Conservation (phyloP, 768 basidiomycete species). For the Leccinum imitatum region DNA sequence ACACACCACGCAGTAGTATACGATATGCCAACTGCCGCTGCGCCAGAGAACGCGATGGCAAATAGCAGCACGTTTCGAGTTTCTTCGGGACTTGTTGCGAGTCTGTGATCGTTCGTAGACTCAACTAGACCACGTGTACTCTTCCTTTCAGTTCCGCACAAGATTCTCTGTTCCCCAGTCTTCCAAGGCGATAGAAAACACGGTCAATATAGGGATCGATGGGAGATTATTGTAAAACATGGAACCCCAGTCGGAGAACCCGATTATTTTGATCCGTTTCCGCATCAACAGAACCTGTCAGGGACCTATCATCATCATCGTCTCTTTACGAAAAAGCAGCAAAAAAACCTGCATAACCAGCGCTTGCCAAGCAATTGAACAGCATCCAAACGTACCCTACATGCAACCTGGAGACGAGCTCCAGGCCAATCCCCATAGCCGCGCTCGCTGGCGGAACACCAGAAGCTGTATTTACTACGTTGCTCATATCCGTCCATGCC, state of each 20-base stretch:
- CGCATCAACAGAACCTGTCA: slow-evolving; percentile 90
- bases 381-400: slow-evolving; percentile 97
- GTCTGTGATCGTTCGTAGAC: neutral
- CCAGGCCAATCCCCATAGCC: slow-evolving; percentile 29
- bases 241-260: slow-evolving; percentile 97
- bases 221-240: slow-evolving; percentile 99
- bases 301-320: slow-evolving; percentile 1
- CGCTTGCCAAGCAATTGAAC: slow-evolving; percentile 85
- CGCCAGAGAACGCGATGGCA: slow-evolving; percentile 96
- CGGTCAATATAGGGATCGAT: slow-evolving; percentile 84
- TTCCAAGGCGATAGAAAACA: slow-evolving; percentile 83
- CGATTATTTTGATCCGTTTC: slow-evolving; percentile 91
- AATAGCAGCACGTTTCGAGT: slow-evolving; percentile 76
- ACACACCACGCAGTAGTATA: slow-evolving; percentile 99
- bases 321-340: slow-evolving; percentile 1
- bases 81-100: slow-evolving; percentile 66
- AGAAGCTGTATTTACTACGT: slow-evolving; percentile 34
- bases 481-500: slow-evolving; percentile 85
- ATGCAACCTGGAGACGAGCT: slow-evolving; percentile 52
- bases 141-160: slow-evolving; percentile 52
- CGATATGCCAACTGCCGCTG: slow-evolving; percentile 95
- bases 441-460: slow-evolving; percentile 27
- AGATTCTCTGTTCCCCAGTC: slow-evolving; percentile 86
- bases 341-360: slow-evolving; percentile 70
- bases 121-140: slow-evolving; percentile 33